Evolutionary conservation across 1,284 basidiomycete species (phyloP), one percentile per base, ranked within the genome.

Genomic region (Naganishia sp.): DNA sequence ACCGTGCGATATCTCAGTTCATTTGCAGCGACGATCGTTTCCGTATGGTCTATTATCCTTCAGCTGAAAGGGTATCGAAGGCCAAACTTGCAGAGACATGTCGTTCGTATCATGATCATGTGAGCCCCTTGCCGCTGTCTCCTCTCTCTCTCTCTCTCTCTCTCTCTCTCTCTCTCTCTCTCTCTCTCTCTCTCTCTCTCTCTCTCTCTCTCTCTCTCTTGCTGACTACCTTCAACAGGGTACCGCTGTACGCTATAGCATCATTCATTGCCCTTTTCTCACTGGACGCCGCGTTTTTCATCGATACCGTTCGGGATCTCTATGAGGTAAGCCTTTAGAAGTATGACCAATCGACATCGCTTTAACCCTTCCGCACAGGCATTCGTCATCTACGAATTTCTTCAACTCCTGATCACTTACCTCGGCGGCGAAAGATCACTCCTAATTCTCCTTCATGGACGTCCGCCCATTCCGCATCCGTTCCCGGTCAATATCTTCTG

Each of bases 71-170:
- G 91, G 75, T 95, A 95, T 74, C 82, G 92, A 66, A 90, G 91
- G 76, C 90, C 91, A 2, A 78, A 85, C 3, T 78, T 94, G 35
- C 92, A 94, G 81, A 68, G 79, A 71, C 91, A 92, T 85, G 94
- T 98, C 56, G 86, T 98, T 47, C 85, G 96, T 67, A 96, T 99
- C 75, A 91, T 99, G 87, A 73, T 98, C 72, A 98, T 98, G 94
- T 79, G 47, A 67, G 77, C 64, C 41, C 23, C 9, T 9, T 17
- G 35, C 23, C n/a, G 7, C 7, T 21, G 32, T 21, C 18, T 13
- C 15, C 47, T 18, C 23, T 23, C 11, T 18, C 42, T 17, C 25
- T 49, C 17, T 42, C 9, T 64, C 15, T 23, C 10, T 15, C n/a
- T 18, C 23, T 23, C 11, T 18, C 42, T 17, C 25, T 49, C 17